Percentiles rank a stretch among this genome's conserved stretches.
Evolutionary conservation across 805 yeast genomes (phyloP).

Genomic region (Candida montana): DNA sequence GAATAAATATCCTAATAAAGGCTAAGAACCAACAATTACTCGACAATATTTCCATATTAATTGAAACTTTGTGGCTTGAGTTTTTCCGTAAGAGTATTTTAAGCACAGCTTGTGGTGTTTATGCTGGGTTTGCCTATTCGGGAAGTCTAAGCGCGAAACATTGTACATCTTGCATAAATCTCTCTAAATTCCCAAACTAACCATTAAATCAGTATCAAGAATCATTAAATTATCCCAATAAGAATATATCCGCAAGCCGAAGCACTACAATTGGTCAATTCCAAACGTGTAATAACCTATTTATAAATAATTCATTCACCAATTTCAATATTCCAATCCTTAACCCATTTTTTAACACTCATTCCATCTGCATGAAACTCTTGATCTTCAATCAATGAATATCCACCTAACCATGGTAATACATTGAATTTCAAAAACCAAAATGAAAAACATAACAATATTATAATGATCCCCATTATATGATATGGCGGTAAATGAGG

Average conservation of each 20-base stretch:
- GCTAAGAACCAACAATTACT: neutral
- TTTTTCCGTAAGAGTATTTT: too few relatives aligned
- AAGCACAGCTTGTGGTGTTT: too few relatives aligned
- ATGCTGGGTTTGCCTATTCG: too few relatives aligned
- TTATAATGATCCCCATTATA: constrained; percentile 36
- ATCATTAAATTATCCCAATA: too few relatives aligned
- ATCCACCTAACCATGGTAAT: constrained; percentile 42
- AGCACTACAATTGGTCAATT: too few relatives aligned
- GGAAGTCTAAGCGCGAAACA: neutral
- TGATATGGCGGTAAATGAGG: constrained; percentile 30
- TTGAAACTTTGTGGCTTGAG: neutral
- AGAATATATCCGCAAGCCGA: too few relatives aligned
- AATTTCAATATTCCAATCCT: constrained; percentile 13
- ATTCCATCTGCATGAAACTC: constrained; percentile 51
- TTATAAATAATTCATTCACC: neutral
- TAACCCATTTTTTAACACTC: constrained; percentile 51
- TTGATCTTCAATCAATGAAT: constrained; percentile 38
- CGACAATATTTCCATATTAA: neutral
- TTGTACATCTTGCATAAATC: neutral
- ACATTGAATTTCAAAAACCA: constrained; percentile 51
- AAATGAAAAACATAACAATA: constrained; percentile 41
- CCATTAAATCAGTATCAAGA: too few relatives aligned
- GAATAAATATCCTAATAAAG: neutral
- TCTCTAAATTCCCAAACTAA: neutral
- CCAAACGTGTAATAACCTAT: too few relatives aligned